Evolutionary conservation across 495 filamentous ascomycete species (phyloP), one percentile per base, ranked within the genome.

Genomic region (Talaromyces nanjingensis): DNA sequence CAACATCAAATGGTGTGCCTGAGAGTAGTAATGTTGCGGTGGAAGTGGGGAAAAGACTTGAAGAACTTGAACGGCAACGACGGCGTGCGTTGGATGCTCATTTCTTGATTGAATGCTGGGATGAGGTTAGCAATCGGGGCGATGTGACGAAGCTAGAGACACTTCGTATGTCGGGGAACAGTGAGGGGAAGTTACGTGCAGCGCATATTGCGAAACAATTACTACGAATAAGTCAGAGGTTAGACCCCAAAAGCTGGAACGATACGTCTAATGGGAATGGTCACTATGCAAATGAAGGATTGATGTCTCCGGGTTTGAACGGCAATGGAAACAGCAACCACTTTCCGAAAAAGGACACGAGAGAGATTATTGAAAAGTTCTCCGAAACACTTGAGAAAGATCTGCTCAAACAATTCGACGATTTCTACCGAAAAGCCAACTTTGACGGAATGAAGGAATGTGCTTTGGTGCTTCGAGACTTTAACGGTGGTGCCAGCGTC

Each of bases 391-490:
- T 99, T 63, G 96, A 99, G 74, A 96, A 97, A 69, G 96, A 99
- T 70, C 78, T 99, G 29, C 76, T 99, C 59, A 91, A 91, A 73
- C 92, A 97, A 68, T 99, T 99, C 75, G 96, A 99, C 77, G 90
- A 93, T 64, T 96, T 91, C 75, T 97, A 97, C 72, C 84, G 92
- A 65, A 87, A 89, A 69, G 90, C 93, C 63, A 96, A 97, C 72
- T 96, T 94, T 67, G 91, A 97, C 66, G 90, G 92, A 63, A 99
- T 99, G 96, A 86, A 87, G 76, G 91, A 92, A 59, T 98, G 96
- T 71, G 93, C 96, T 22, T 91, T 89, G 63, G 94, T 96, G 39
- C 81, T 99, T 65, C 83, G 93, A 71, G 94, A 97, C 78, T 99
- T 99, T 82, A 96, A 92, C 76, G 91, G 91, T 33, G 96, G 96